Evolutionary conservation across 352 stramenopile genomes (phyloP).

Genomic region (Phytophthora pistaciae): DNA sequence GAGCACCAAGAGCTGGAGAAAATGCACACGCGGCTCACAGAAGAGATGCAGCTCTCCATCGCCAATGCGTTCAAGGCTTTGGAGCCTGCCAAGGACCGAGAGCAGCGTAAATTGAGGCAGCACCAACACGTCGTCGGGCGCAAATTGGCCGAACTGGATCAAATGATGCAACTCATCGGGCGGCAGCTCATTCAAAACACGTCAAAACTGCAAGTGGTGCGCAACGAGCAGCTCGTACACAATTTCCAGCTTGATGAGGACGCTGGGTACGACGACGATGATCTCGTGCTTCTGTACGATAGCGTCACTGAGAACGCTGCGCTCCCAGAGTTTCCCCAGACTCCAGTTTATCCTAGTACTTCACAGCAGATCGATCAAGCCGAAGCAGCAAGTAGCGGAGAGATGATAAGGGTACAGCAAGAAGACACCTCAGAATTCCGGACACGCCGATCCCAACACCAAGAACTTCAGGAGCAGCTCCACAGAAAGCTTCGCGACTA

Average conservation of each 20-base stretch:
- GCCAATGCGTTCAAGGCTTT: conserved; percentile 24
- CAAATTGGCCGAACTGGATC: conserved; percentile 65
- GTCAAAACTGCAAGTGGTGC: conserved; percentile 66
- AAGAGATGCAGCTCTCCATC: conserved; percentile 27
- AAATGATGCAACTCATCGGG: conserved; percentile 68
- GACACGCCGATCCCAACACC: conserved; percentile 41
- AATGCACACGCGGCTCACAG: conserved; percentile 19
- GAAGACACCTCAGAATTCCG: conserved; percentile 11
- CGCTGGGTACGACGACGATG: conserved; percentile 17
- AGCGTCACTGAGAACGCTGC: not conserved
- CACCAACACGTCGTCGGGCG: conserved; percentile 40
- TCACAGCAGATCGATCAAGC: not conserved
- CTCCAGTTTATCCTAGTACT: not conserved
- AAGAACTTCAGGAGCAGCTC: conserved; percentile 45
- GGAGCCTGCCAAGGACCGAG: conserved; percentile 26
- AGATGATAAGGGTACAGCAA: not conserved
- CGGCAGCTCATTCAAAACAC: conserved; percentile 76
- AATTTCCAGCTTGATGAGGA: conserved; percentile 27
- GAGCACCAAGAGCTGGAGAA: conserved; percentile 23
- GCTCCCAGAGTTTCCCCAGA: conserved; percentile 3
- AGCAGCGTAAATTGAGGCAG: conserved; percentile 34
- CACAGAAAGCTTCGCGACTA: conserved; percentile 51
- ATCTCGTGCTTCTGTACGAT: conserved; percentile 24
- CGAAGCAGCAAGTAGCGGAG: not conserved
- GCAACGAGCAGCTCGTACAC: conserved; percentile 44